Base-by-base conservation (phyloP, 116 monocot species). In the Posidonia oceanica region DNA sequence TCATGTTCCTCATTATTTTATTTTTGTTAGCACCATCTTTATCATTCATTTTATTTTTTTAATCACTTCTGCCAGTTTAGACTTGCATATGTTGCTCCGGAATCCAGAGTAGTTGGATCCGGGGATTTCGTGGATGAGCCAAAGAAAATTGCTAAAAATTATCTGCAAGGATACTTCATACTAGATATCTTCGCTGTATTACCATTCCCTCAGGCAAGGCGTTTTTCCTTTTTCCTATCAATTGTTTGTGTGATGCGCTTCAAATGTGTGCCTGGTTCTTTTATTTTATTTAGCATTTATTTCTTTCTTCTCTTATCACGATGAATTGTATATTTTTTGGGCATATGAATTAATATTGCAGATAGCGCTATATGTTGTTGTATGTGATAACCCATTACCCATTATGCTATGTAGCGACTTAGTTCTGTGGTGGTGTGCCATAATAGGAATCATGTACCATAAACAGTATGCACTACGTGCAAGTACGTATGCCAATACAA, bases 71-170 rank as follows among this genome's bases (percentile, higher is more conserved):
- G 11, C 63, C 91, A 95, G 95, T 95, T 86, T 69, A 91, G 95
- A 52, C 54, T 95, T 73, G 91, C 95, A 42, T 95, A 88, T 81
- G 86, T 95, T 69, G 86, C 86, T 77, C 95, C 86, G 42, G 91
- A 95, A 60, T 86, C 88, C 41, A 91, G 84, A 83, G 88, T 95
- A 39, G 83, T 91, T 4, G 91, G 86, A 20, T 60, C 91, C 44
- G 95, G 91, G 8, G 86, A 86, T 71, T 84, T 91, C 61, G 91
- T 95, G 63, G 83, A 71, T 63, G 66, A 95, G n/a, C 88, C 95
- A 54, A 95, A 79, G 71, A 86, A 84, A 84, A 86, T 91, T 79
- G 95, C 86, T 70, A 11, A 73, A 11, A 76, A 81, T 84, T 95
- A 95, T 86, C 41, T 66, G 7, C 76, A 70, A 48, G 82, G 86